Percentiles rank a stretch among this genome's conserved stretches.
Evolutionary conservation across 2,329 filamentous ascomycete species (phyloP).

Genomic region (Sclerotinia glacialis): DNA sequence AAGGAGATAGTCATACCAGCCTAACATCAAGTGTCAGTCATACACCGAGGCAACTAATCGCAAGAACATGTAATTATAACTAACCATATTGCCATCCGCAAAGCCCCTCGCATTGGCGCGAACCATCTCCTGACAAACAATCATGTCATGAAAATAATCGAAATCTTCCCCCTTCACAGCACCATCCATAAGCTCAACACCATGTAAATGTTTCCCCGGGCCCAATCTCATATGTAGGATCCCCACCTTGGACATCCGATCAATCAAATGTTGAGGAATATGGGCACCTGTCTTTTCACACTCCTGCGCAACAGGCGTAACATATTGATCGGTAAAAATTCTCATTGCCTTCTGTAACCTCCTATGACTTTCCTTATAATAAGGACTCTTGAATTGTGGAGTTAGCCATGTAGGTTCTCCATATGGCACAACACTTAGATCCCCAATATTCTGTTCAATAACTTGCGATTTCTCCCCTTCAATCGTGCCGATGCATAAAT

Average conservation of each 20-base stretch:
- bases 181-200: slow-evolving; percentile 64
- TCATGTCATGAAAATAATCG: slow-evolving; percentile 82
- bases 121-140: slow-evolving; percentile 70
- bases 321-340: slow-evolving; percentile 67
- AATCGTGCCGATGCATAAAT: slow-evolving; percentile 72
- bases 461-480: slow-evolving; percentile 73
- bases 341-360: slow-evolving; percentile 67
- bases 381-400: slow-evolving; percentile 73
- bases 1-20: slow-evolving; percentile 67
- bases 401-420: slow-evolving; percentile 82
- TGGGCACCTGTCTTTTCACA: slow-evolving; percentile 72
- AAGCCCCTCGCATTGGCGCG: slow-evolving; percentile 74
- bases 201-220: slow-evolving; percentile 77
- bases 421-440: slow-evolving; percentile 75
- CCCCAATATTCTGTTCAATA: slow-evolving; percentile 65
- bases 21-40: slow-evolving; percentile 2
- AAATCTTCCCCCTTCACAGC: slow-evolving; percentile 75
- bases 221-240: slow-evolving; percentile 80
- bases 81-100: slow-evolving; percentile 82
- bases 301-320: slow-evolving; percentile 71
- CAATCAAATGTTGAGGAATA: slow-evolving; percentile 69
- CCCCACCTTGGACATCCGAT: slow-evolving; percentile 71
- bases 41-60: not conserved
- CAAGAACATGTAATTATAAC: slow-evolving; percentile 38
- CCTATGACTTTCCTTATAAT: slow-evolving; percentile 74